phyloP scores from a whole-genome alignment of 169 alveolate species.

The Theileria parva region DNA sequence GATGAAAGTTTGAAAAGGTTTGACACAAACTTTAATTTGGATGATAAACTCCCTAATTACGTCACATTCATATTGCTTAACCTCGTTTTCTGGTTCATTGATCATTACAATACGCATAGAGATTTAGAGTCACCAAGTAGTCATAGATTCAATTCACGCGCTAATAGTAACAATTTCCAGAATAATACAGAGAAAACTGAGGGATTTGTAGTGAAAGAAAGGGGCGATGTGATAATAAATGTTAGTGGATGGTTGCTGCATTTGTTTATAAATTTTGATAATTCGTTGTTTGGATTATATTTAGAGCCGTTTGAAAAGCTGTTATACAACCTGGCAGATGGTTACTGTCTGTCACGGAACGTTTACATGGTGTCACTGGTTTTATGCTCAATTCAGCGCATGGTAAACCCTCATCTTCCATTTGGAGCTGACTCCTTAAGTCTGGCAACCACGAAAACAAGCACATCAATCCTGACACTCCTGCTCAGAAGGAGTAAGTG shows the following conservation, averaged over 20 bases:
- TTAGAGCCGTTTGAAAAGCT: constrained; percentile 48
- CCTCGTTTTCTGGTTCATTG: constrained; percentile 9
- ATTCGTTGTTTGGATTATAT: constrained; percentile 33
- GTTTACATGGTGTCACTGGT: constrained; percentile 31
- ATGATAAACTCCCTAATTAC: not conserved
- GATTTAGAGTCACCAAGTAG: constrained; percentile 10
- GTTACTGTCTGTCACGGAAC: constrained; percentile 13
- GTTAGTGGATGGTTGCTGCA: constrained; percentile 62
- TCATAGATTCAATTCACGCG: not conserved
- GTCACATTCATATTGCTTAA: not conserved
- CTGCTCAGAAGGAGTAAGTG: constrained; percentile 25
- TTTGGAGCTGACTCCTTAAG: constrained; percentile 9
- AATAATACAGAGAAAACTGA: not conserved
- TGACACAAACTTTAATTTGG: not conserved
- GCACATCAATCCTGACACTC: constrained; percentile 25
- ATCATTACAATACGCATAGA: not conserved
- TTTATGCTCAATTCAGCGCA: constrained; percentile 50
- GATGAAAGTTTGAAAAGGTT: not conserved
- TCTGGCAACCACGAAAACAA: constrained; percentile 18
- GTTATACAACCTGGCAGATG: constrained; percentile 37
- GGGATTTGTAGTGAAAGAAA: not conserved
- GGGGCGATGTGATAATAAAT: constrained; percentile 23
- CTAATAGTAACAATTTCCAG: not conserved
- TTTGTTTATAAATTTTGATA: constrained; percentile 51
- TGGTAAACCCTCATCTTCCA: constrained; percentile 38